phyloP scores from a whole-genome alignment of 2,329 filamentous ascomycete genomes.

The Dactylellina haptotyla region DNA sequence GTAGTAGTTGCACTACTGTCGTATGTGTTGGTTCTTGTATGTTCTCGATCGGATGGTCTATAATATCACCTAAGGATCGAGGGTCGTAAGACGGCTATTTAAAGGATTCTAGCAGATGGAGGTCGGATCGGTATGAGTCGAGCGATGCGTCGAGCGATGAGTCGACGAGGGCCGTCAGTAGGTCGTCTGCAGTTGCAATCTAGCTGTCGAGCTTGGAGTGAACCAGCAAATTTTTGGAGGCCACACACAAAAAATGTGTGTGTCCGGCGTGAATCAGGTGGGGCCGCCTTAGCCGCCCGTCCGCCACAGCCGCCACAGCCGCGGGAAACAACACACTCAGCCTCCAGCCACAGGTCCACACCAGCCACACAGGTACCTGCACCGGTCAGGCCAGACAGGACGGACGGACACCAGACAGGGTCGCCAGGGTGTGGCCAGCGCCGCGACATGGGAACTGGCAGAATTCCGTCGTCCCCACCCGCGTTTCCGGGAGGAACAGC shows the following conservation, averaged over 20 bases:
- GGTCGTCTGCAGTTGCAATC: too few relatives aligned
- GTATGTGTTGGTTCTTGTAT: not conserved
- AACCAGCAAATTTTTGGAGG: constrained; percentile 39
- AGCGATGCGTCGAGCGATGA: not conserved
- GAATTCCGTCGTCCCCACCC: too few relatives aligned
- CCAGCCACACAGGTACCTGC: not conserved
- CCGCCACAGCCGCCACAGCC: not conserved
- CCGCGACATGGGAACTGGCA: too few relatives aligned
- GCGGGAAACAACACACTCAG: not conserved
- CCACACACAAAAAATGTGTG: constrained; percentile 17
- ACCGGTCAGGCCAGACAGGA: not conserved
- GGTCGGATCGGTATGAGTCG: not conserved
- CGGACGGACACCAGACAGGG: too few relatives aligned
- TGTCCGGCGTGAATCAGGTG: not conserved
- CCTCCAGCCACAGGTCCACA: not conserved
- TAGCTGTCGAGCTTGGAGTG: not conserved
- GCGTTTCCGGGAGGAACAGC: too few relatives aligned
- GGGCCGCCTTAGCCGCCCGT: not conserved
- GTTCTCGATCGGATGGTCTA: not conserved
- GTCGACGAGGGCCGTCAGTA: too few relatives aligned
- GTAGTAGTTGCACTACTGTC: constrained; percentile 36
- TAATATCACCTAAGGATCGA: not conserved
- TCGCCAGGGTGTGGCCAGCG: too few relatives aligned
- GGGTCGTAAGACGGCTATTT: not conserved
- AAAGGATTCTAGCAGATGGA: not conserved